phyloP scores from a whole-genome alignment of 192 early-diverging fungal species.

The Gaertneriomyces semiglobifer region DNA sequence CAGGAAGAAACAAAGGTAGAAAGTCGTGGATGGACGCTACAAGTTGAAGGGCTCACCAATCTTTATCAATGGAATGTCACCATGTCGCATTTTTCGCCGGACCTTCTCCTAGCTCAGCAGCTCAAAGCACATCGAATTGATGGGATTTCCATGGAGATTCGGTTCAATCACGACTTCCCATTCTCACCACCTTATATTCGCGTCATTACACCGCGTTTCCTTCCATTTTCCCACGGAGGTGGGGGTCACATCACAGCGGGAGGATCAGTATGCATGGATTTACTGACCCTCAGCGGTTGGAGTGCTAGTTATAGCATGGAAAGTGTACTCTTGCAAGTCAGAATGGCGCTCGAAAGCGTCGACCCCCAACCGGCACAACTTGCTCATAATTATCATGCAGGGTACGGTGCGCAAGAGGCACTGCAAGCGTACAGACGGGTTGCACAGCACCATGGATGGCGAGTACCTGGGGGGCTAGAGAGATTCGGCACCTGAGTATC shows the following conservation, averaged over 20 bases:
- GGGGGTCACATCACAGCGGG: constrained; percentile 43
- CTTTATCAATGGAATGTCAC: not conserved
- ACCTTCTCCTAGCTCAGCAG: too few species aligned
- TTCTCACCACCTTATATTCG: constrained; percentile 36
- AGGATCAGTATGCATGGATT: constrained; percentile 26
- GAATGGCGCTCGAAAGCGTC: constrained; percentile 33
- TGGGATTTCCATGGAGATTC: not conserved
- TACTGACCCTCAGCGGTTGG: constrained; percentile 41
- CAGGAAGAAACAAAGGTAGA: not conserved
- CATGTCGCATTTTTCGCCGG: too few species aligned
- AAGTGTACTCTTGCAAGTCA: constrained; percentile 39
- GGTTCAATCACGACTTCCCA: constrained; percentile 5
- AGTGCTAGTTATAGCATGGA: constrained; percentile 38
- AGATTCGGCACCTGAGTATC: too few species aligned
- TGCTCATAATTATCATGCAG: not conserved
- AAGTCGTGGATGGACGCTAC: not conserved
- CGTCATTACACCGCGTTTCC: constrained; percentile 37
- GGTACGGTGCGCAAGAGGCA: constrained; percentile 16
- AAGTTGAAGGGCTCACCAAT: not conserved
- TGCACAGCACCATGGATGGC: constrained; percentile 41
- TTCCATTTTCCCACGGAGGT: constrained; percentile 39
- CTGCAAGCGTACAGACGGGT: constrained; percentile 34
- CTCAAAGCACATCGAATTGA: not conserved
- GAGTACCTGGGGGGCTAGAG: constrained; percentile 15
- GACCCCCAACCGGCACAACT: constrained; percentile 18